Percentiles rank a stretch among this genome's conserved stretches.
Evolutionary conservation across 805 yeast genomes (phyloP).

Genomic region (Pichia deserticola): DNA sequence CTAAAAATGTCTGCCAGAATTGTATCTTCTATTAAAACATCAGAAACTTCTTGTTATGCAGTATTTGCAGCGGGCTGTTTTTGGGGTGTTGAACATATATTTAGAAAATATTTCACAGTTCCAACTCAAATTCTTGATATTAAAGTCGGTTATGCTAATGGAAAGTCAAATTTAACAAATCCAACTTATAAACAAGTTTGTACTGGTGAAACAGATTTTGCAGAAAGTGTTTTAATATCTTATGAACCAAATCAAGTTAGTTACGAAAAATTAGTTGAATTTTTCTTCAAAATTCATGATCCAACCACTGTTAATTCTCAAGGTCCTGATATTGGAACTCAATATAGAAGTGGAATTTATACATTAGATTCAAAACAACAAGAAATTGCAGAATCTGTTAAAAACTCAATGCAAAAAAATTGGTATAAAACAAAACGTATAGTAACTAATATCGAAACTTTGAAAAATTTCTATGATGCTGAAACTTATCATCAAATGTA

Average conservation of each 20-base stretch:
- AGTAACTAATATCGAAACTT: conserved; percentile 62
- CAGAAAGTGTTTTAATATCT: conserved; percentile 78
- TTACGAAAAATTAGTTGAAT: conserved; percentile 59
- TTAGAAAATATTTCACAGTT: conserved; percentile 49
- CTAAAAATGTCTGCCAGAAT: background rate
- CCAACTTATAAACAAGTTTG: conserved; percentile 73
- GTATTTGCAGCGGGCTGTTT: conserved; percentile 65
- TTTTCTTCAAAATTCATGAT: conserved; percentile 89
- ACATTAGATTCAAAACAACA: conserved; percentile 48
- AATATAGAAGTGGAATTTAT: conserved; percentile 81
- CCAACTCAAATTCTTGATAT: conserved; percentile 61
- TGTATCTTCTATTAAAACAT: conserved; percentile 10
- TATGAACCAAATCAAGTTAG: conserved; percentile 64
- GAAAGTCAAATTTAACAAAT: conserved; percentile 30
- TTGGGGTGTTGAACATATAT: conserved; percentile 88
- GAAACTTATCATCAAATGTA: conserved; percentile 90
- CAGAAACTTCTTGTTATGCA: conserved; percentile 40
- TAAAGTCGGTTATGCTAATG: conserved; percentile 90
- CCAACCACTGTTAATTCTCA: conserved; percentile 81
- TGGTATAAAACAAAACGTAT: conserved; percentile 72
- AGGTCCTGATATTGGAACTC: conserved; percentile 86
- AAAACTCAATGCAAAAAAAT: conserved; percentile 52
- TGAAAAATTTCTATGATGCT: conserved; percentile 78
- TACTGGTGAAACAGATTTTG: conserved; percentile 64
- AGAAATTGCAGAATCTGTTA: conserved; percentile 31